A percentile compares a stretch with the other conserved stretches of the same genome.
These are phyloP conservation scores for Elongisporangium prolatum DNA, from an alignment of 352 stramenopile genomes.

Conservation along the genomic window DNA sequence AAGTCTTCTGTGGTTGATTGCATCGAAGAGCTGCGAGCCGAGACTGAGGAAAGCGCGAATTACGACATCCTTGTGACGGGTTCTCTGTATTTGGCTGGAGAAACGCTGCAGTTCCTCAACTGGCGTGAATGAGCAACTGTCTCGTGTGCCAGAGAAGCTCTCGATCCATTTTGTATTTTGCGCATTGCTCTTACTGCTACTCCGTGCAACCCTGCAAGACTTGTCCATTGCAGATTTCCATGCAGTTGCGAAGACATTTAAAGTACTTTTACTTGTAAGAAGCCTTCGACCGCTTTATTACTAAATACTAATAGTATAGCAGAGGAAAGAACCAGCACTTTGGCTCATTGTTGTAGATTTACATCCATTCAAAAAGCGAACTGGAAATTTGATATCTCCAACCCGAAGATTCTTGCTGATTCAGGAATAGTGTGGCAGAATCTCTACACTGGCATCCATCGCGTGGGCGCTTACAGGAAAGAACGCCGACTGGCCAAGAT, in stretches of 20 bases:
- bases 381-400: no score
- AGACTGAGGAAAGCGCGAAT: slow-evolving; percentile 11
- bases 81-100: slow-evolving; percentile 69
- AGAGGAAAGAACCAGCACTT: no score
- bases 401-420: no score
- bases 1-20: slow-evolving; percentile 58
- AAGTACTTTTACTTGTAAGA: background rate
- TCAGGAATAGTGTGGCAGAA: slow-evolving; percentile 63
- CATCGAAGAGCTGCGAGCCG: slow-evolving; percentile 43
- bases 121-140: slow-evolving; percentile 71
- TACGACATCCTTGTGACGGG: slow-evolving; percentile 61
- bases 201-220: background rate
- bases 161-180: background rate
- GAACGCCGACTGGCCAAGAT: slow-evolving; percentile 21
- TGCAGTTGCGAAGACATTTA: background rate
- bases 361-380: no score
- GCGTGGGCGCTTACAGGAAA: slow-evolving; percentile 45
- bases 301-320: background rate
- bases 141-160: no score
- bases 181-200: slow-evolving; percentile 7
- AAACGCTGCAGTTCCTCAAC: slow-evolving; percentile 51
- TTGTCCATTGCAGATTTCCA: background rate
- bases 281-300: background rate
- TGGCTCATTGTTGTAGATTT: slow-evolving; percentile 10
- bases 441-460: slow-evolving; percentile 45